Conservation (phyloP, 257 asterid genomes). For the Nicotiana undulata region DNA sequence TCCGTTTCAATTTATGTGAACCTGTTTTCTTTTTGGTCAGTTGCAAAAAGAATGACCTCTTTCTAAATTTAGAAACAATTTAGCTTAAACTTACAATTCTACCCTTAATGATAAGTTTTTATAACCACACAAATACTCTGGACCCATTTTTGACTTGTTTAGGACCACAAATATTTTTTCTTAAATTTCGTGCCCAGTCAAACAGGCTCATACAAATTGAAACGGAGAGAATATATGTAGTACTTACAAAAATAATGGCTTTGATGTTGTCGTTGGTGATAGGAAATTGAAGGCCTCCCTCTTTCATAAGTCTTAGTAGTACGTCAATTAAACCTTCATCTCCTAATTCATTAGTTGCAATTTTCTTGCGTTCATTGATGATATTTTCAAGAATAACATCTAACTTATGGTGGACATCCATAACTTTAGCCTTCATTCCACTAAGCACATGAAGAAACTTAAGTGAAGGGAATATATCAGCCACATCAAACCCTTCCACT, state of each 20-base stretch:
- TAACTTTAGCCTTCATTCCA: not conserved
- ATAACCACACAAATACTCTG: too few species aligned
- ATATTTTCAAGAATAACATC: not conserved
- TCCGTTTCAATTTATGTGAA: too few species aligned
- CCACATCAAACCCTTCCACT: not conserved
- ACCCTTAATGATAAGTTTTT: too few species aligned
- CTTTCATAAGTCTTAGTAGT: not conserved
- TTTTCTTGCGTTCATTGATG: not conserved
- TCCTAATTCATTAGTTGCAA: not conserved
- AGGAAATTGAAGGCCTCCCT: not conserved
- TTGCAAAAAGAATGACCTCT: too few species aligned
- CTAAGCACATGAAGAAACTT: not conserved
- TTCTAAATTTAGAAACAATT: too few species aligned
- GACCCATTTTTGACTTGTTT: too few species aligned
- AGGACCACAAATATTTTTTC: too few species aligned
- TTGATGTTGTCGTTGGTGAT: constrained; percentile 10
- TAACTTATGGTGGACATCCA: not conserved
- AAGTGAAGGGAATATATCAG: not conserved
- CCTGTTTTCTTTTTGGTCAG: too few species aligned
- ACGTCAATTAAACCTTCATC: constrained; percentile 2
- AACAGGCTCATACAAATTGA: too few species aligned
- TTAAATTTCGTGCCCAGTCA: too few species aligned
- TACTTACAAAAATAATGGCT: constrained; percentile 7
- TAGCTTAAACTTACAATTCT: too few species aligned
- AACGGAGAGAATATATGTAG: too few species aligned